A percentile compares a stretch with the other conserved stretches of the same genome.
Conservation (phyloP, 1,284 basidiomycete species). For the Cryptococcus neoformans region DNA sequence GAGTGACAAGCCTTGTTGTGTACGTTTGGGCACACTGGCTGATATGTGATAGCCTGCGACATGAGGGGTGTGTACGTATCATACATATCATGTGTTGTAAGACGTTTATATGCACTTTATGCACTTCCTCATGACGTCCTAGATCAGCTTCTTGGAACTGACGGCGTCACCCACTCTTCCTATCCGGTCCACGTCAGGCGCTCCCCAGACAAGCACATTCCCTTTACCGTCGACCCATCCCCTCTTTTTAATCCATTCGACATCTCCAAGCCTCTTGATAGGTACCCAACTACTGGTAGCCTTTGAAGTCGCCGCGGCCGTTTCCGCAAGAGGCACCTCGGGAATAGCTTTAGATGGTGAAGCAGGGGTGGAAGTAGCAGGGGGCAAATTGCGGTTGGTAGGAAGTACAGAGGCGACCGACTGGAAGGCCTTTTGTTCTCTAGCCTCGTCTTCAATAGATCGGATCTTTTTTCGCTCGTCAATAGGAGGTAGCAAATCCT, state of each 20-base stretch:
- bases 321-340: slow-evolving; percentile 1
- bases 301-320: slow-evolving; percentile 3
- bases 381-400: slow-evolving; percentile 5
- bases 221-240: slow-evolving; percentile 19
- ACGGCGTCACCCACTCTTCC: slow-evolving; percentile 9
- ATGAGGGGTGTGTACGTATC: slow-evolving; percentile 7
- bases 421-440: slow-evolving; percentile 21
- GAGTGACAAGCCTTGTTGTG: slow-evolving; percentile 15
- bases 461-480: slow-evolving; percentile 38
- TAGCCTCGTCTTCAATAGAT: slow-evolving; percentile 48
- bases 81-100: slow-evolving; percentile 7
- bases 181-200: slow-evolving; percentile 18
- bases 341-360: slow-evolving; percentile 11
- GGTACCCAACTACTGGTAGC: slow-evolving; percentile 5
- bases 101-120: slow-evolving; percentile 8
- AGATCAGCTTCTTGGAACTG: slow-evolving; percentile 13
- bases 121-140: not conserved
- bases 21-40: not conserved
- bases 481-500: slow-evolving; percentile 45
- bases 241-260: slow-evolving; percentile 32
- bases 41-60: slow-evolving; percentile 10
- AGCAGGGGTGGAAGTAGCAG: not conserved
- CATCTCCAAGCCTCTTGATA: slow-evolving; percentile 28
- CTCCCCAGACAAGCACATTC: slow-evolving; percentile 20
- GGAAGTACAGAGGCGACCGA: slow-evolving; percentile 21